phyloP scores from a whole-genome alignment of 2,329 filamentous ascomycete species.

The Pseudocercospora ulei region DNA sequence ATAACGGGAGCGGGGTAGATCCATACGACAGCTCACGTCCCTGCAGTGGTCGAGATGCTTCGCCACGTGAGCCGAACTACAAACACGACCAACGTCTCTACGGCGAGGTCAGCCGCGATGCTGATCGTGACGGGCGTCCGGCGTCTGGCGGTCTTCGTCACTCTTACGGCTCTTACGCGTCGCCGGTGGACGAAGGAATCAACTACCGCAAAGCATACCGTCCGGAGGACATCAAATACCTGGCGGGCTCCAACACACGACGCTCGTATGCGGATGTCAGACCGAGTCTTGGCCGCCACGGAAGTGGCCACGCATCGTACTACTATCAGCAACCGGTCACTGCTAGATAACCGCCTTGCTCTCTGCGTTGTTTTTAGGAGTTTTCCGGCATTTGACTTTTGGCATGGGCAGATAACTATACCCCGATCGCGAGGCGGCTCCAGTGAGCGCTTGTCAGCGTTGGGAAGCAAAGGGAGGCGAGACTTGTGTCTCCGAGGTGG shows the following conservation, averaged over 20 bases:
- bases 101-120: conserved; percentile 21
- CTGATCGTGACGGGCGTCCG: conserved; percentile 7
- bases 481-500: conserved; percentile 1
- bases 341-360: conserved; percentile 8
- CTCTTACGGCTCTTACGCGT: conserved; percentile 32
- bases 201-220: conserved; percentile 30
- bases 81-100: conserved; percentile 16
- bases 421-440: conserved; percentile 16
- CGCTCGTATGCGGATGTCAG: conserved; percentile 16
- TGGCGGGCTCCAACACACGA: conserved; percentile 21
- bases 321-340: conserved; percentile 10
- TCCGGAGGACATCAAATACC: conserved; percentile 35
- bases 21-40: conserved; percentile 17
- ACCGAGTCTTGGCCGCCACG: conserved; percentile 18
- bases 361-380: not conserved
- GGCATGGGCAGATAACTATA: too few relatives aligned
- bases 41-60: conserved; percentile 12
- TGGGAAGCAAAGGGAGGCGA: conserved; percentile 11
- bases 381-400: too few relatives aligned
- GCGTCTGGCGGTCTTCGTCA: conserved; percentile 24
- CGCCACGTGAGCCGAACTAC: conserved; percentile 12
- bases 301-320: conserved; percentile 12
- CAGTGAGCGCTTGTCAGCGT: conserved; percentile 12
- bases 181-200: conserved; percentile 28
- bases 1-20: conserved; percentile 24